phyloP scores from a whole-genome alignment of 345 rosid species.

The Citrus sp. region DNA sequence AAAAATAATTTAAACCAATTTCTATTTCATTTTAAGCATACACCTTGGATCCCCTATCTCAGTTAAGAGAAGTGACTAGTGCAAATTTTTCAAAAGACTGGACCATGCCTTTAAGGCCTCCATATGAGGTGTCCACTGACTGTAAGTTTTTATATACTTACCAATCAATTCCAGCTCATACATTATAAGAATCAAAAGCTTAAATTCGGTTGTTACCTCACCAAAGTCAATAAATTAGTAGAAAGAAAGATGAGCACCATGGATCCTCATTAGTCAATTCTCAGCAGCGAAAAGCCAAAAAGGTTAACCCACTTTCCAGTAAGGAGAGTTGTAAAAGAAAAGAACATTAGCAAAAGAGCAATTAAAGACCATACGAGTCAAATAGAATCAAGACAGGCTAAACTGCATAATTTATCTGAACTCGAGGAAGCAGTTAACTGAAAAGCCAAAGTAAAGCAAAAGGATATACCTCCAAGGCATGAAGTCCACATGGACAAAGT shows the following conservation, averaged over 20 bases:
- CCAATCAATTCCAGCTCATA: neutral
- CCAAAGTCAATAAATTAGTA: neutral
- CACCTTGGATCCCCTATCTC: too few relatives aligned
- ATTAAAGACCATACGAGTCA: neutral
- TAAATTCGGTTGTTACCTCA: constrained; percentile 4
- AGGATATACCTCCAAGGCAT: constrained; percentile 8
- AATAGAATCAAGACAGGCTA: neutral
- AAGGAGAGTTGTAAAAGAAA: neutral
- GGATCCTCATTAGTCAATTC: neutral
- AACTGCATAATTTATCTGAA: neutral
- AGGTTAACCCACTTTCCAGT: neutral
- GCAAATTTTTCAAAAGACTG: neutral
- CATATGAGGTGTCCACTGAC: neutral
- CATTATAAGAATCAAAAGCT: neutral
- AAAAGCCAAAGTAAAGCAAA: neutral
- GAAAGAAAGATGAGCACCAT: neutral
- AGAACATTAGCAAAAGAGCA: neutral
- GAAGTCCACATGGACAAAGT: neutral
- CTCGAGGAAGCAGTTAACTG: neutral
- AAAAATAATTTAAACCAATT: neutral
- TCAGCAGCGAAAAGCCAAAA: neutral
- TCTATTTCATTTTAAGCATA: too few relatives aligned
- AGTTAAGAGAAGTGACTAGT: neutral
- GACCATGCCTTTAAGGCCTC: neutral
- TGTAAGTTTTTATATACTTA: neutral